Base-by-base conservation (phyloP, 169 alveolate species). In the Plasmodium berghei region DNA sequence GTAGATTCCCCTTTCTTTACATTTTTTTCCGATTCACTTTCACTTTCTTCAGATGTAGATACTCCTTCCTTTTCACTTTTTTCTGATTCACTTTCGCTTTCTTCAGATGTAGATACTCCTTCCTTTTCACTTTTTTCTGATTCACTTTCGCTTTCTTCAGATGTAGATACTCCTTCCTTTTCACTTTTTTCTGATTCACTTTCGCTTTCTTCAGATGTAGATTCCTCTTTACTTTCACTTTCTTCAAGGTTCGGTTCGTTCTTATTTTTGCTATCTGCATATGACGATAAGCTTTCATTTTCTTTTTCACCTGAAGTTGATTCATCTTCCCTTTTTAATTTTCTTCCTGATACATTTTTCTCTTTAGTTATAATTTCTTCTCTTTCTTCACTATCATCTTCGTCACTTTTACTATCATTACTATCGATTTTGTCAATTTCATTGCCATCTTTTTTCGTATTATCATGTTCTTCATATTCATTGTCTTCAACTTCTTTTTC, bases 11-110 rank as follows among this genome's bases (percentile, higher is more conserved):
- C 24, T 45, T 67, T n/a, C 0, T 12, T 52, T 16, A 3, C 49
- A 20, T 14, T 28, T 28, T 70, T 70, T 24, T 70, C 56, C n/a
- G 54, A n/a, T 24, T 46, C 45, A 16, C 66, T 70, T 70, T 70
- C 20, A 10, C 64, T 12, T 40, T 14, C 62, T 6, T 8, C 20
- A 52, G 59, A 52, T 16, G n/a, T 3, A 16, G 24, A 14, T 52
- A 0, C 67, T 3, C 5, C 28, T 20, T 24, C 9, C 3, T 24
- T 58, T 20, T 9, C 12, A 24, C 28, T 20, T 14, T 20, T 6
- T 8, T 20, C 28, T 2, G 40, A 16, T 24, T 58, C 67, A 24
- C 26, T 46, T 18, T 46, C 59, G 6, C 74, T 63, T 34, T 63
- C 5, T 2, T 1, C n/a, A 52, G 22, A 9, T 10, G 12, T 1